Percentiles rank a stretch among this genome's conserved stretches.
Evolutionary conservation across 2,329 filamentous ascomycete genomes (phyloP).

Genomic region (Ceratocystis cacaofunesta): DNA sequence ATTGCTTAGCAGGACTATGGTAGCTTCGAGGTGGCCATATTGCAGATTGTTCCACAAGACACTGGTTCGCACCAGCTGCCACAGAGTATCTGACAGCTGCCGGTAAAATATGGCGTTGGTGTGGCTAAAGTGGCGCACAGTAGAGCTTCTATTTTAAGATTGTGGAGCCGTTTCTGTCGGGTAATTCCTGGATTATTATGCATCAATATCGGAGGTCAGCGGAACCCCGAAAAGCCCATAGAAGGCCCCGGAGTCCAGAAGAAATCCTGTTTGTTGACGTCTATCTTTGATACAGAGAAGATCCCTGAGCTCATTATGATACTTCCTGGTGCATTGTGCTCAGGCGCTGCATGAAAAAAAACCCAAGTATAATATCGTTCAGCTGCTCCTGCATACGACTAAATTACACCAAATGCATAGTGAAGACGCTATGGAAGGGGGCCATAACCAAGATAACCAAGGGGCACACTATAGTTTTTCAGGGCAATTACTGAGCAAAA

Average conservation of each 20-base stretch:
- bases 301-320: neutral
- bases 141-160: neutral
- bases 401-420: neutral
- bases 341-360: neutral
- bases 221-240: neutral
- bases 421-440: neutral
- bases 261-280: neutral
- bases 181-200: neutral
- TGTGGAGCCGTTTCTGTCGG: neutral
- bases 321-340: neutral
- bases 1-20: neutral
- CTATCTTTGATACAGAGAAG: neutral
- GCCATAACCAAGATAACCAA: too few species aligned
- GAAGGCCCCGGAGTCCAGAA: neutral
- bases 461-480: neutral
- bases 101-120: neutral
- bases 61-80: neutral
- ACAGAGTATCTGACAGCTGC: neutral
- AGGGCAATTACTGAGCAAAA: neutral
- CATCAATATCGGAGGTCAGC: conserved; percentile 3
- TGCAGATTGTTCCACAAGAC: neutral
- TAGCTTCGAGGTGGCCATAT: conserved; percentile 12
- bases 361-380: neutral
- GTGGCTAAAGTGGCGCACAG: neutral
- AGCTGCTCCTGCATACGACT: neutral